Evolutionary conservation across 306 rosid genomes (phyloP).

Genomic region (Hippophae tibetana): DNA sequence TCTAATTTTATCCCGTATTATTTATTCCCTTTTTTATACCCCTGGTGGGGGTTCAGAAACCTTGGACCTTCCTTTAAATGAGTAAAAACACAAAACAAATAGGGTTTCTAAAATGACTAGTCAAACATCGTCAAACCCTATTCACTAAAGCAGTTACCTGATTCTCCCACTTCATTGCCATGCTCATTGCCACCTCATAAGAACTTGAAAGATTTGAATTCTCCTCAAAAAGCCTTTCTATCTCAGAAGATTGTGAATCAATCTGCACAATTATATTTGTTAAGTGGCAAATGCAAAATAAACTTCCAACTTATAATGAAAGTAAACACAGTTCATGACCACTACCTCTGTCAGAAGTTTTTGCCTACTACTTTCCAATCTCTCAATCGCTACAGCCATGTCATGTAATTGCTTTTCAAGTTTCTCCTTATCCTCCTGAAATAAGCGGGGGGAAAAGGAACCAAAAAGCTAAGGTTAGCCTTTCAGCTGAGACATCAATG

Average conservation of each 20-base stretch:
- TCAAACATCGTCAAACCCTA: conserved; percentile 1
- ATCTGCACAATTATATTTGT: conserved; percentile 39
- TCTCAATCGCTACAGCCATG: conserved; percentile 85
- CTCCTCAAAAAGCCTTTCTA: conserved; percentile 92
- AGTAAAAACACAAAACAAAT: background rate
- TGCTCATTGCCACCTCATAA: conserved; percentile 47
- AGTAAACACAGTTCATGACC: conserved; percentile 4
- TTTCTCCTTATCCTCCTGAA: conserved; percentile 79
- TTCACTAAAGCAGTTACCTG: conserved; percentile 38
- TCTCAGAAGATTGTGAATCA: conserved; percentile 85
- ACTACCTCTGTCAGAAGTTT: conserved; percentile 79
- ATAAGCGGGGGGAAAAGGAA: conserved; percentile 1
- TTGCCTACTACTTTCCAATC: conserved; percentile 88
- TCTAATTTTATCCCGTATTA: too few relatives aligned
- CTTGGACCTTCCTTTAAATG: background rate
- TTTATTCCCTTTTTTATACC: too few relatives aligned
- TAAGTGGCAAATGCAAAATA: conserved; percentile 18
- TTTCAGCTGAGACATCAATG: conserved; percentile 2
- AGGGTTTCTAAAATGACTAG: conserved; percentile 1
- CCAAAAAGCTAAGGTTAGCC: background rate
- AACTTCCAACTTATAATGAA: conserved; percentile 10
- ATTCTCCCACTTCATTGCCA: conserved; percentile 66
- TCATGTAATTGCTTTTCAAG: conserved; percentile 86
- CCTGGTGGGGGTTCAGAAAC: too few relatives aligned
- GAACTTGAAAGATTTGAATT: conserved; percentile 61